These are phyloP conservation scores for Phytophthora tubulina DNA, from an alignment of 352 stramenopile genomes.

Conservation along the genomic window DNA sequence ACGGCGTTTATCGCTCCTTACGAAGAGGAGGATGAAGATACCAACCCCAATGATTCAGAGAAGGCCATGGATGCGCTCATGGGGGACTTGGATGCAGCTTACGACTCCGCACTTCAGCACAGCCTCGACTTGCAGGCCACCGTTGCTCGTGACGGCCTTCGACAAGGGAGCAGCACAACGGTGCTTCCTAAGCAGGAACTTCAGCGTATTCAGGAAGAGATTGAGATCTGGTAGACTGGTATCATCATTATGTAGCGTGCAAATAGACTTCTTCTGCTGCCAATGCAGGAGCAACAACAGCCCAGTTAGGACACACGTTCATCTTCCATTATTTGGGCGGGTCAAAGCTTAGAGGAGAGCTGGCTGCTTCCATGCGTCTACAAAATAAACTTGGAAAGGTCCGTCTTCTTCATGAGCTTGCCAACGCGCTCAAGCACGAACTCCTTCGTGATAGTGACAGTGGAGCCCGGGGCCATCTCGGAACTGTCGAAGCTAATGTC, in stretches of 20 bases:
- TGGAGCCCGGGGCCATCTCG: conserved; percentile 86
- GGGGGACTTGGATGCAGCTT: conserved; percentile 57
- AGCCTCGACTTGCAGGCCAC: conserved; percentile 51
- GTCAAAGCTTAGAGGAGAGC: conserved; percentile 15
- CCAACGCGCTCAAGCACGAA: conserved; percentile 95
- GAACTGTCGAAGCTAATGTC: conserved; percentile 98
- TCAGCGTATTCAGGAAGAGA: conserved; percentile 77
- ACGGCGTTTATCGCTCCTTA: conserved; percentile 44
- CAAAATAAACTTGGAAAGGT: conserved; percentile 99
- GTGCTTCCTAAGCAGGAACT: conserved; percentile 77
- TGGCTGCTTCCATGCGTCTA: conserved; percentile 62
- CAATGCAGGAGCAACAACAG: neutral
- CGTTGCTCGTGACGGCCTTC: conserved; percentile 62
- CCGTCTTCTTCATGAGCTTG: conserved; percentile 95
- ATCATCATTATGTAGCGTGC: conserved; percentile 7
- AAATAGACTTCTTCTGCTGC: conserved; percentile 12
- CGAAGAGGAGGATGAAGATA: conserved; percentile 38
- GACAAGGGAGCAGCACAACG: conserved; percentile 48
- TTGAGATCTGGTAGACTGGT: conserved; percentile 77
- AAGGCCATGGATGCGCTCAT: conserved; percentile 58
- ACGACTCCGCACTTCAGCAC: conserved; percentile 48
- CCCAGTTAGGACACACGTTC: conserved; percentile 18
- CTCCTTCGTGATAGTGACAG: conserved; percentile 94
- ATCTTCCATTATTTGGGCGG: conserved; percentile 34
- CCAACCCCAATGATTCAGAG: conserved; percentile 46